Base-by-base conservation (phyloP, 192 early-diverging fungal genomes). In the Endogone sp. region DNA sequence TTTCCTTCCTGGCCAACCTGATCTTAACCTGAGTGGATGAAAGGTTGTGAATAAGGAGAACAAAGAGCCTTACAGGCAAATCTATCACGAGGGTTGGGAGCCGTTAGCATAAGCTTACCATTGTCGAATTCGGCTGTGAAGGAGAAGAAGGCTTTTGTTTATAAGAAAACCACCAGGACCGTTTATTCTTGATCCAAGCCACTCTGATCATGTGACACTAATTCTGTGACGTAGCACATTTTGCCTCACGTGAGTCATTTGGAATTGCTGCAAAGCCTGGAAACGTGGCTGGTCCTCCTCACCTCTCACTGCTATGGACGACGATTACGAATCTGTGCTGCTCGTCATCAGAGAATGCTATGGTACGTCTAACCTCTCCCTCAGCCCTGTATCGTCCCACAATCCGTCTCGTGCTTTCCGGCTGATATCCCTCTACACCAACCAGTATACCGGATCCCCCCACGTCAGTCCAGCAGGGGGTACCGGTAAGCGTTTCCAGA, bases 301-400 rank as follows among this genome's bases (percentile, higher is more conserved):
- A 11, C 21, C 0, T 61, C 60, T 64, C 63, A 29, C 63, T 9
- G 28, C 2, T 3, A 84, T 82, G 69, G 81, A 86, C 61, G 82
- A 90, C 29, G 85, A 85, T 24, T 94, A 90, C 70, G 91, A 95
- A 75, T 82, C 82, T 23, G 92, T 95, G 8, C 77, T 95, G 27
- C 79, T 93, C 13, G 87, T 95, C 24, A 84, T 95, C 64, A 77
- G 86, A 31, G 94, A 95, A 74, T 90, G 88, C 80, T 86, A 86
- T 70, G 86, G 86, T 85, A 81, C 67, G 31, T 31, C 20, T 16
- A n/a, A 26, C 20, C 20, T 22, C 9, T 16, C 29, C 29, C 62
- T 57, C 44, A 27, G 24, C 2, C 13, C 3, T 23, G 30, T 60
- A 59, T 54, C 22, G 55, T 16, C 21, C 49, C 22, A 59, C 55